phyloP scores from a whole-genome alignment of 2,329 filamentous ascomycete genomes.

The Podosphaera fusca region DNA sequence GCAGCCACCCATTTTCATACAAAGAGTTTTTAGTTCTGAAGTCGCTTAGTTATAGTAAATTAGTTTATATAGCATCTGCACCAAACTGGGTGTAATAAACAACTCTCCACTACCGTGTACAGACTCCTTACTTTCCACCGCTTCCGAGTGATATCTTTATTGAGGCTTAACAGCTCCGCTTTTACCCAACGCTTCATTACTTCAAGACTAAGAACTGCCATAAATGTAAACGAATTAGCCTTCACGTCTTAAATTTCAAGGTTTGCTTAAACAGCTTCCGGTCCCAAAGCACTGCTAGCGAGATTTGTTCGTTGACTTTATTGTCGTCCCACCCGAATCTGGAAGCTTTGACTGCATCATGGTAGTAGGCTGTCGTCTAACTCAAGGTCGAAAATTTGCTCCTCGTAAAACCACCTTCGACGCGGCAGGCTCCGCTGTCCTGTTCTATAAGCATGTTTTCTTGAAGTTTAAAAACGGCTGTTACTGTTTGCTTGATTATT shows the following conservation, averaged over 20 bases:
- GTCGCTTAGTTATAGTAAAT: too few relatives aligned
- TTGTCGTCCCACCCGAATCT: not conserved
- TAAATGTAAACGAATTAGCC: slow-evolving; percentile 1
- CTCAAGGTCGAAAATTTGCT: not conserved
- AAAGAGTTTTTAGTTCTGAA: too few relatives aligned
- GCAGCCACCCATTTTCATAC: too few relatives aligned
- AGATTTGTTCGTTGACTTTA: not conserved
- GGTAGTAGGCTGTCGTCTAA: not conserved
- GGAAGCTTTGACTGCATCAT: not conserved
- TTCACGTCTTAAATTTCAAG: not conserved
- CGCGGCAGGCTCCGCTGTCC: not conserved
- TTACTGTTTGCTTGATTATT: too few relatives aligned
- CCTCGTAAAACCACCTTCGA: not conserved
- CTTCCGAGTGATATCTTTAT: too few relatives aligned
- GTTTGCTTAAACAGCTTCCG: not conserved
- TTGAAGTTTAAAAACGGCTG: too few relatives aligned
- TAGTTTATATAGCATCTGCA: too few relatives aligned
- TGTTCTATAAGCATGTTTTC: not conserved
- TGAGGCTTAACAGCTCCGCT: too few relatives aligned
- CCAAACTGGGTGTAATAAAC: too few relatives aligned
- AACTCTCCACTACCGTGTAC: too few relatives aligned
- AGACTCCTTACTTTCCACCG: too few relatives aligned
- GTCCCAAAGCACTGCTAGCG: not conserved
- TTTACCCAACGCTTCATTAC: too few relatives aligned
- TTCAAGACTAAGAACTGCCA: not conserved